Evolutionary conservation across 2,329 filamentous ascomycete species (phyloP), one percentile per base, ranked within the genome.

Genomic region (Alternaria sp.): DNA sequence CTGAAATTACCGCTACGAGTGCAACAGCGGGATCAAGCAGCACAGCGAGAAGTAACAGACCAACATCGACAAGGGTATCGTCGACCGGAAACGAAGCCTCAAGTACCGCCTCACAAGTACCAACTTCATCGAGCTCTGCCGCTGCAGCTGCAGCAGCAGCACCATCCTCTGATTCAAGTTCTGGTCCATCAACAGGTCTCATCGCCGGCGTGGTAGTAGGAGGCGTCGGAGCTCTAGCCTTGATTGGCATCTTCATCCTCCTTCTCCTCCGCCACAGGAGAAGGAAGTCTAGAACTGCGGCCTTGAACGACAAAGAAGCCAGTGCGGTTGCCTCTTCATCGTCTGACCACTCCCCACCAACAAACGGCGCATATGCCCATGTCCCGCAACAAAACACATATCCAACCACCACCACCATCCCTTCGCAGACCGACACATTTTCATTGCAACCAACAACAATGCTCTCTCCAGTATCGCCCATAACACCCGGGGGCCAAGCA

Each of bases 121-220:
- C 26, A 31, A 49, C 23, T 31, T 36, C 40, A 39, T 40, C 55
- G n/a, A 37, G 49, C 13, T 29, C 48, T 17, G 33, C 54, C 40
- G 29, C 29, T n/a, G 34, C 55, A 5, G 17, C 49, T 24, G n/a
- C 44, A 13, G 28, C 54, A 28, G 21, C 50, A 14, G 24, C 59
- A 13, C 23, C 49, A 5, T 50, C 52, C 8, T 49, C 60, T 5
- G 36, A 54, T 17, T 33, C 44, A 53, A 28, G 23, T 14, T 51
- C 55, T 3, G 40, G 52, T 0, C 48, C 55, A 37, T 59, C 54
- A 9, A 36, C 57, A 6, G 56, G 60, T 17, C 54, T 62, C 23
- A 65, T 65, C 21, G 62, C 54, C 8, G 62, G 62, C 13, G 56
- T 56, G 7, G 60, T 58, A 14, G 51, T 65, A 42, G 60, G 60